Base-by-base conservation (phyloP, 1,284 basidiomycete species). In the Irpex rosettiformis region DNA sequence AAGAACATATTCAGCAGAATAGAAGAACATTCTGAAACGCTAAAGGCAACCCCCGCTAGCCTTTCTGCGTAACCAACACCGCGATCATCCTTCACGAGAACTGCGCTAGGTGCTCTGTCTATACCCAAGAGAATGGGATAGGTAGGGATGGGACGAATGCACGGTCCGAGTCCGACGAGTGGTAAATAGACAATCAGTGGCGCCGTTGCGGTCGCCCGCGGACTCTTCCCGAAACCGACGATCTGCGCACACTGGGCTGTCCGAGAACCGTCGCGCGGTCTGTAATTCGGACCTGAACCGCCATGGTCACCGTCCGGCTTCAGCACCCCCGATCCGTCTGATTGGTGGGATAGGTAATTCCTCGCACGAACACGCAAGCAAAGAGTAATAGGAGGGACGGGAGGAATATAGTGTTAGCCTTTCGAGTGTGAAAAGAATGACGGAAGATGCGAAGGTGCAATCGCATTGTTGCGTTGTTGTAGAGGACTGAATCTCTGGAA, bases 291-390 rank as follows among this genome's bases (percentile, higher is more conserved):
- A 40, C 33, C 10, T 40, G 33, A 40, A 40, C 33, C 33, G 33
- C 33, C 33, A 40, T 40, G 33, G 33, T 40, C 33, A 11, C 11
- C 4, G 33, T 40, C 33, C 33, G 11, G 11, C 33, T 13, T 40
- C 33, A 45, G 42, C 21, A 54, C 57, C 57, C 52, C 52, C 51
- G 40, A 58, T 54, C 5, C n/a, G 40, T 58, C 57, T 58, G 18
- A 58, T 58, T 58, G 57, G 57, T 42, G 25, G 22, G 33, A 51
- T 11, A 33, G 40, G 57, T 18, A 30, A 22, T 37, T 53, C 45
- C 52, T 53, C 57, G 51, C 51, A 43, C 21, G 52, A 53, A 58
- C 10, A 27, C 25, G 24, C 21, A 16, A 7, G n/a, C n/a, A n/a
- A n/a, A n/a, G n/a, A n/a, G n/a, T n/a, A n/a, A 51, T 28, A 22